Evolutionary conservation across 495 filamentous ascomycete genomes (phyloP).

Genomic region (Xylaria flabelliformis): DNA sequence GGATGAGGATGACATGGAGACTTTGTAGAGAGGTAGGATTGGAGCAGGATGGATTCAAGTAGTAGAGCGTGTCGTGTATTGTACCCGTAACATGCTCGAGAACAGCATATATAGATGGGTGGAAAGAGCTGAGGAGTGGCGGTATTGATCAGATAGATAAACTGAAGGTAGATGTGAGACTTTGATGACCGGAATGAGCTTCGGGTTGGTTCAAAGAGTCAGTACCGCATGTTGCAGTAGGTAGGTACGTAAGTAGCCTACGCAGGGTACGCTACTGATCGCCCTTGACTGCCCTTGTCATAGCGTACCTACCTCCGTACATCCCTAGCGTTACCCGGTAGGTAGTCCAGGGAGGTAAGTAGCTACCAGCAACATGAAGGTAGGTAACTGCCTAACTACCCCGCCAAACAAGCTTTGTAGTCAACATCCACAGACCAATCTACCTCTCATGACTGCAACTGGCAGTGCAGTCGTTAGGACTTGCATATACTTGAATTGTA

Average conservation of each 20-base stretch:
- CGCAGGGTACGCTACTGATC: background rate
- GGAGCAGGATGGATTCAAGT: background rate
- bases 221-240: background rate
- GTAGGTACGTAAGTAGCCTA: background rate
- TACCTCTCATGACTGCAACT: background rate
- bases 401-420: slow-evolving; percentile 27
- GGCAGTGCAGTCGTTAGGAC: background rate
- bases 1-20: slow-evolving; percentile 14
- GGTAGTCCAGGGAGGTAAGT: background rate
- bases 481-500: background rate
- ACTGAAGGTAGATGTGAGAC: background rate
- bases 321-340: background rate
- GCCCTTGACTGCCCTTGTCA: background rate
- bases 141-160: background rate
- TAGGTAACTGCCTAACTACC: background rate
- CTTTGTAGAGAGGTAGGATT: background rate
- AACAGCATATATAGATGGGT: background rate
- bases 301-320: background rate
- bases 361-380: background rate
- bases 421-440: background rate
- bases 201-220: slow-evolving; percentile 6
- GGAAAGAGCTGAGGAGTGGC: background rate
- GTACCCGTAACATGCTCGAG: background rate
- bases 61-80: background rate
- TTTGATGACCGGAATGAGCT: background rate